Conservation (phyloP, 1,284 basidiomycete genomes). For the Fistulinella staudtii region DNA sequence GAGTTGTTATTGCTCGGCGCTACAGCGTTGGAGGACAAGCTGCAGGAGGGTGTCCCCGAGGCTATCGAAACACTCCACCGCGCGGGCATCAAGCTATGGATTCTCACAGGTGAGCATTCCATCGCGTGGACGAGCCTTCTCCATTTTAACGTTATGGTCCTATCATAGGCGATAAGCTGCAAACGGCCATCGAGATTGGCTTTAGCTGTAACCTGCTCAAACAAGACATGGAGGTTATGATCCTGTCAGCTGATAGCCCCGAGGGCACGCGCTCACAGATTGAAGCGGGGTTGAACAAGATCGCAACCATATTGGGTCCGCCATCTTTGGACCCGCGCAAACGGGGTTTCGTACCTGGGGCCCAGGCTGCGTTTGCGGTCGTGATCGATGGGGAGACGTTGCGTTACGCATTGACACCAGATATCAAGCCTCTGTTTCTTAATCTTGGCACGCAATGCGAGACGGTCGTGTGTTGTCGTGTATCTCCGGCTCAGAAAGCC, state of each 20-base stretch:
- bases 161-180: slow-evolving; percentile 94
- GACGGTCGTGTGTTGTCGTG: slow-evolving; percentile 96
- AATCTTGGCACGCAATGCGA: slow-evolving; percentile 94
- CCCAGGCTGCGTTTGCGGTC: slow-evolving; percentile 79
- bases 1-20: slow-evolving; percentile 84
- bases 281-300: slow-evolving; percentile 92
- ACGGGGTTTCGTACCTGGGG: slow-evolving; percentile 65
- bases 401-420: slow-evolving; percentile 72
- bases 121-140: not conserved
- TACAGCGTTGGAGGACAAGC: slow-evolving; percentile 94
- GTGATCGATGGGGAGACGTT: slow-evolving; percentile 97
- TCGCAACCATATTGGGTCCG: slow-evolving; percentile 74
- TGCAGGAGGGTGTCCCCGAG: slow-evolving; percentile 96
- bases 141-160: not conserved
- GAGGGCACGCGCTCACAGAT: slow-evolving; percentile 82
- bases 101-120: slow-evolving; percentile 66
- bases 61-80: slow-evolving; percentile 89
- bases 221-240: slow-evolving; percentile 94
- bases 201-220: slow-evolving; percentile 93
- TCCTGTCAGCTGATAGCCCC: slow-evolving; percentile 80
- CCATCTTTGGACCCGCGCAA: slow-evolving; percentile 53
- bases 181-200: slow-evolving; percentile 96
- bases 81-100: slow-evolving; percentile 98
- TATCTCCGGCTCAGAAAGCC: slow-evolving; percentile 95
- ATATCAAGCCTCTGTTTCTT: slow-evolving; percentile 84